Conservation (phyloP, 225 moss, liverwort and hornwort genomes). For the Physcomitrellopsis africana region DNA sequence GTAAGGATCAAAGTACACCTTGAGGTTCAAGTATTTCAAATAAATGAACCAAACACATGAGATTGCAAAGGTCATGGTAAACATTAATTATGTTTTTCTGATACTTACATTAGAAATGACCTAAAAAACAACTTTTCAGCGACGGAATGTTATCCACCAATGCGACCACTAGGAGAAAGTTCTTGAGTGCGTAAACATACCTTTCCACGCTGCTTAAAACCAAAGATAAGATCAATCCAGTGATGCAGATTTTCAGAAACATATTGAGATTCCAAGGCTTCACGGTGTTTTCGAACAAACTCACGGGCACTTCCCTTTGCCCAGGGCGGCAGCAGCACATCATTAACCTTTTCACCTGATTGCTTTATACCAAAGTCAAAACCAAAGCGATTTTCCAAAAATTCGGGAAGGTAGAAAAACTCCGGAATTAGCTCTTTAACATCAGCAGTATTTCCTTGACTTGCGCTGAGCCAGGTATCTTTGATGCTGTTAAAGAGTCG, state of each 20-base stretch:
- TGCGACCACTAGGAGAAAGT: not conserved
- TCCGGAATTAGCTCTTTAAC: conserved; percentile 93
- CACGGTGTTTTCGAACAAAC: conserved; percentile 84
- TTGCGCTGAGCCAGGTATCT: conserved; percentile 95
- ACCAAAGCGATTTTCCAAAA: conserved; percentile 81
- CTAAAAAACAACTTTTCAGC: no score
- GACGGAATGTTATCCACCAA: no score
- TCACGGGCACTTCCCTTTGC: conserved; percentile 90
- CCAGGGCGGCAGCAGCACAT: conserved; percentile 92
- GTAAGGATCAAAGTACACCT: not conserved
- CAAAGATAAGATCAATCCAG: conserved; percentile 95
- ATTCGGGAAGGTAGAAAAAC: conserved; percentile 90
- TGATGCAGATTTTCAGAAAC: conserved; percentile 92
- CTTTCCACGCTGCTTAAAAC: conserved; percentile 86
- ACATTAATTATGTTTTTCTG: not conserved
- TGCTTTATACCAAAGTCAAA: conserved; percentile 87
- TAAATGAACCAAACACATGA: not conserved
- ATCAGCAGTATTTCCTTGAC: conserved; percentile 91
- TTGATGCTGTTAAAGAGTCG: conserved; percentile 87
- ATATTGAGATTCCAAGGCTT: conserved; percentile 93
- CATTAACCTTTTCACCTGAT: conserved; percentile 85
- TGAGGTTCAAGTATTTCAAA: not conserved
- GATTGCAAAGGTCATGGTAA: not conserved
- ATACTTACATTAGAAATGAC: no score
- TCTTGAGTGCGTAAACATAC: conserved; percentile 34